phyloP scores from a whole-genome alignment of 495 filamentous ascomycete species.

The Daldinia caldariorum region DNA sequence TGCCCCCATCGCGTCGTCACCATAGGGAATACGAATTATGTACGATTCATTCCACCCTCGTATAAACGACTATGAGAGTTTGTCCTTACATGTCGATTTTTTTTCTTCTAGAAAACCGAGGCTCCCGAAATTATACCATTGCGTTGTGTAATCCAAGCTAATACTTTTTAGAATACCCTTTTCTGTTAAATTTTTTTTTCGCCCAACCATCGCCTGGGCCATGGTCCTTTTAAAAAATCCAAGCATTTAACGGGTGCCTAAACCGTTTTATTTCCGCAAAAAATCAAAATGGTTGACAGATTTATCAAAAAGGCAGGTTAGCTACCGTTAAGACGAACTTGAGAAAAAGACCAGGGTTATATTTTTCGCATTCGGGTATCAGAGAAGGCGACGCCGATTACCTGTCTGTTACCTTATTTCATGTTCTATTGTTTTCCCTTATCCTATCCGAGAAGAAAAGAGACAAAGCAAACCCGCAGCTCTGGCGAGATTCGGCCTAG shows the following conservation, averaged over 20 bases:
- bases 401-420: slow-evolving; percentile 1
- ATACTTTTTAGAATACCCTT: background rate
- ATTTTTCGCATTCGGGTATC: slow-evolving; percentile 24
- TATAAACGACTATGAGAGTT: slow-evolving; percentile 14
- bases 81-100: slow-evolving; percentile 13
- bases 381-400: slow-evolving; percentile 4
- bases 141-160: background rate
- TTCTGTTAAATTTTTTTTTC: too few species aligned
- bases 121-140: background rate
- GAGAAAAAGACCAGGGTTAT: background rate
- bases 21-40: slow-evolving; percentile 44
- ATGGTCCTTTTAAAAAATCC: too few species aligned
- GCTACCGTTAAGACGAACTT: background rate
- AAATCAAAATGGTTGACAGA: background rate
- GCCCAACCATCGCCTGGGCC: too few species aligned
- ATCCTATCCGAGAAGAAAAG: background rate
- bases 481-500: slow-evolving; percentile 23
- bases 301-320: background rate
- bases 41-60: slow-evolving; percentile 29
- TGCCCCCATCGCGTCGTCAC: slow-evolving; percentile 33
- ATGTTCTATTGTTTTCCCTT: too few species aligned
- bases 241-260: too few species aligned
- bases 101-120: slow-evolving; percentile 1
- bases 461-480: slow-evolving; percentile 11
- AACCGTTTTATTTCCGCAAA: background rate